These are phyloP conservation scores for Rhizoctonia solani DNA, from an alignment of 1,284 basidiomycete genomes.

Conservation along the genomic window DNA sequence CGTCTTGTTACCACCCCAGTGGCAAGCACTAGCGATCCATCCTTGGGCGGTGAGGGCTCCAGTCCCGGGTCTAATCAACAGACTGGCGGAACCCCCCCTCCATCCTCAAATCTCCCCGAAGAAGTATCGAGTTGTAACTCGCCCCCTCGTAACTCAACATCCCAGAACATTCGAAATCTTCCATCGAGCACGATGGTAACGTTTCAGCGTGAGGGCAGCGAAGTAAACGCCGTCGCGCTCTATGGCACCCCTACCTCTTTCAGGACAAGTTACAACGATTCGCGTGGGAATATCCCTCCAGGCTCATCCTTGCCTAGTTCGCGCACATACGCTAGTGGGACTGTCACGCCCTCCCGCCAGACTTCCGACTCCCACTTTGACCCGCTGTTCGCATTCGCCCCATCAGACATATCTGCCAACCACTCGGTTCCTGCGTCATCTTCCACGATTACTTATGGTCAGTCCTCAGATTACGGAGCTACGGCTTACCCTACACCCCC, in stretches of 20 bases:
- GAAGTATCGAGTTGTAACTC: constrained; percentile 5
- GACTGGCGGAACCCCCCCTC: not conserved
- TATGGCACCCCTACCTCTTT: constrained; percentile 27
- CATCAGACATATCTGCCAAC: constrained; percentile 6
- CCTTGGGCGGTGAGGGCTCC: constrained; percentile 18
- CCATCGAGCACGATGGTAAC: constrained; percentile 28
- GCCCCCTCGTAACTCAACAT: constrained; percentile 10
- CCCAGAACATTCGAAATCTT: constrained; percentile 29
- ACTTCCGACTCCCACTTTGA: constrained; percentile 17
- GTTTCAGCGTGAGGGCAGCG: constrained; percentile 28
- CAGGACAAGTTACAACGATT: constrained; percentile 7
- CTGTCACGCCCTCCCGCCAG: constrained; percentile 29
- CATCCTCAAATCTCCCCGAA: constrained; percentile 2
- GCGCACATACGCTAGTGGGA: constrained; percentile 29
- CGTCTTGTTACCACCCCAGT: constrained; percentile 26
- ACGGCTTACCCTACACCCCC: constrained; percentile 29
- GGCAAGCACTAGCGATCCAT: constrained; percentile 29
- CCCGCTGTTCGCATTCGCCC: constrained; percentile 25
- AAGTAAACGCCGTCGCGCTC: constrained; percentile 27
- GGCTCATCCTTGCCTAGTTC: constrained; percentile 8
- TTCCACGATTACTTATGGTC: constrained; percentile 17
- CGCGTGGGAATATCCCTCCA: not conserved
- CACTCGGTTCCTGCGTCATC: constrained; percentile 28
- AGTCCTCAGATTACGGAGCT: constrained; percentile 6
- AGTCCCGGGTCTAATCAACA: not conserved